Base-by-base conservation (phyloP, 805 yeast species). In the Hanseniaspora hatyaiensis region DNA sequence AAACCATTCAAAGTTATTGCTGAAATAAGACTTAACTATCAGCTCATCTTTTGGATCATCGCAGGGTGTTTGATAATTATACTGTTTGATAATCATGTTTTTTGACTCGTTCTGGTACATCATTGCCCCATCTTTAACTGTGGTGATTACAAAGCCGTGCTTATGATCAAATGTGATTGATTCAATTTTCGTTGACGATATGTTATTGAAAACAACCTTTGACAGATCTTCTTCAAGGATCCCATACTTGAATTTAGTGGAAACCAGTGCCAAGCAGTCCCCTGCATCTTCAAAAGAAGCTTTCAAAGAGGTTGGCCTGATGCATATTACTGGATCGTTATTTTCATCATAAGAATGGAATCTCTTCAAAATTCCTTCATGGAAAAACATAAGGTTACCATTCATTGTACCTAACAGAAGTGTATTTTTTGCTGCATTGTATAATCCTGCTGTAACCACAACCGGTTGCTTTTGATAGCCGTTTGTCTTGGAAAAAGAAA, bases 41-140 rank as follows among this genome's bases (percentile, higher is more conserved):
- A 8, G 6, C 29, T 26, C 11, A 8, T 11, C 29, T 26, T 26
- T 11, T 11, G 9, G 9, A 26, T 26, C 6, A 26, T 8, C 29
- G 11, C 11, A 8, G 9, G 29, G 6, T n/a, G n/a, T n/a, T 22
- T 13, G 15, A 18, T 26, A 37, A 11, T 23, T 23, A 9, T 37
- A 37, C 18, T 37, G 40, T 11, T 18, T 26, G 8, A 37, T 9
- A 15, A 37, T 26, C 40, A 37, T 37, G 15, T 37, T 37, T 26
- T 37, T 37, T 9, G 31, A 24, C 16, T 37, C 40, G 16, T 24
- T 37, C 1, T 23, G 8, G 5, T 24, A 12, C 12, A 37, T 4
- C 13, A 26, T 23, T 6, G 15, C 23, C 1, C 40, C 40, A n/a
- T 79, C 72, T 59, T 77, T 77, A 11, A 82, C 75, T 58, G 75